phyloP scores from a whole-genome alignment of 345 rosid genomes.

The Erucastrum elatum region DNA sequence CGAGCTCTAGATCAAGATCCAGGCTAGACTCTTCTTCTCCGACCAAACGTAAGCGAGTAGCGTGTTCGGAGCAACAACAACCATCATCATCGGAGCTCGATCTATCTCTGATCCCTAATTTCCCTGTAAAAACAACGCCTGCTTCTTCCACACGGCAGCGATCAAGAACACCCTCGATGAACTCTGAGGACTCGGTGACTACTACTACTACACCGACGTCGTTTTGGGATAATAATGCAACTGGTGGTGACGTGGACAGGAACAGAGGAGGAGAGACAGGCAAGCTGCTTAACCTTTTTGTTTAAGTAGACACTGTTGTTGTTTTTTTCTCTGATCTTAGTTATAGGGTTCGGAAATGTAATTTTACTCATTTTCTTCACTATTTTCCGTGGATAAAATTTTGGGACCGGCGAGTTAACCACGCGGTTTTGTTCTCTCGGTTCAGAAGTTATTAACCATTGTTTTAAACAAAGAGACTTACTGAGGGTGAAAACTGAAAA shows the following conservation, averaged over 20 bases:
- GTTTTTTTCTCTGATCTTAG: background rate
- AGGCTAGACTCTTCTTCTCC: slow-evolving; percentile 43
- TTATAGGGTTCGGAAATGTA: background rate
- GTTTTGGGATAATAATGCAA: slow-evolving; percentile 52
- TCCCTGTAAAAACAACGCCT: background rate
- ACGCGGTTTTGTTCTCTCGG: slow-evolving; percentile 20
- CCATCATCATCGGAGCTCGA: slow-evolving; percentile 62
- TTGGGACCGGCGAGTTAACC: slow-evolving; percentile 20
- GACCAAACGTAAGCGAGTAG: slow-evolving; percentile 49
- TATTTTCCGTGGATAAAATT: slow-evolving; percentile 16
- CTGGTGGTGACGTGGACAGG: slow-evolving; percentile 32
- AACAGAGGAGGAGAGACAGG: slow-evolving; percentile 44
- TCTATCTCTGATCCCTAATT: slow-evolving; percentile 56
- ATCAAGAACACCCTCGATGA: slow-evolving; percentile 73
- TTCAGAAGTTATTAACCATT: slow-evolving; percentile 15
- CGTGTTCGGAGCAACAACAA: slow-evolving; percentile 25
- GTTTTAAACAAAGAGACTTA: background rate
- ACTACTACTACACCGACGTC: slow-evolving; percentile 42
- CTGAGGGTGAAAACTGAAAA: background rate
- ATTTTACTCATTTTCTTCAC: background rate
- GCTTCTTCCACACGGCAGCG: slow-evolving; percentile 36
- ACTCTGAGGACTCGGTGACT: slow-evolving; percentile 79
- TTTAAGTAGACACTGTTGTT: background rate
- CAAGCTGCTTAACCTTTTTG: slow-evolving; percentile 60
- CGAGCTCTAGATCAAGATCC: slow-evolving; percentile 69